These are phyloP conservation scores for Corylus avellana DNA, from an alignment of 306 rosid genomes.

Conservation along the genomic window DNA sequence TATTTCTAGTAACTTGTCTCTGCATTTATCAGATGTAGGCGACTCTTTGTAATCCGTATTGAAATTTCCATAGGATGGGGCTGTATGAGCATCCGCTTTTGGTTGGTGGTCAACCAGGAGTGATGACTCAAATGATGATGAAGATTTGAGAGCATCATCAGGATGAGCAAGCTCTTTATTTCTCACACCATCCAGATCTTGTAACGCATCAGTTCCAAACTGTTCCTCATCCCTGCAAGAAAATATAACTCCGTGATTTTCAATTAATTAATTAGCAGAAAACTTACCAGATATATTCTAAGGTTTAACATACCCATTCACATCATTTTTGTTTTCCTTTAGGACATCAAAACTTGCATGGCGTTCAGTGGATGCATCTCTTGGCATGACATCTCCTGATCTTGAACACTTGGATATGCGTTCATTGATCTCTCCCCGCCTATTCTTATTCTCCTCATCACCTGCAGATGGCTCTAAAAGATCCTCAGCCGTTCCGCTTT, in stretches of 20 bases:
- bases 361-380: slow-evolving; percentile 35
- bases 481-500: slow-evolving; percentile 28
- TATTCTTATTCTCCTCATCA: slow-evolving; percentile 36
- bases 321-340: slow-evolving; percentile 27
- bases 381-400: slow-evolving; percentile 38
- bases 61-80: slow-evolving; percentile 33
- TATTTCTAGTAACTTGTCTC: slow-evolving; percentile 32
- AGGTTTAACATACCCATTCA: slow-evolving; percentile 43
- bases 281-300: slow-evolving; percentile 13
- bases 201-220: slow-evolving; percentile 24
- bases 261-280: slow-evolving; percentile 15
- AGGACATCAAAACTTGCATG: slow-evolving; percentile 31
- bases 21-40: slow-evolving; percentile 36
- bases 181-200: slow-evolving; percentile 25
- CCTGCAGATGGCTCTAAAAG: slow-evolving; percentile 32
- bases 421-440: slow-evolving; percentile 39
- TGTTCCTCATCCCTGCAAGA: slow-evolving; percentile 50
- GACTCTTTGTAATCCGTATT: slow-evolving; percentile 28
- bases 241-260: slow-evolving; percentile 13
- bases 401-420: slow-evolving; percentile 37
- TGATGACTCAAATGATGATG: slow-evolving; percentile 30
- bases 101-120: slow-evolving; percentile 26
- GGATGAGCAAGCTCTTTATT: slow-evolving; percentile 33
- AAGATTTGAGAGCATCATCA: slow-evolving; percentile 32
- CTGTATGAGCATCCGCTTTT: slow-evolving; percentile 26